These are phyloP conservation scores for Sarcomyxa edulis DNA, from an alignment of 768 basidiomycete genomes.

Conservation along the genomic window DNA sequence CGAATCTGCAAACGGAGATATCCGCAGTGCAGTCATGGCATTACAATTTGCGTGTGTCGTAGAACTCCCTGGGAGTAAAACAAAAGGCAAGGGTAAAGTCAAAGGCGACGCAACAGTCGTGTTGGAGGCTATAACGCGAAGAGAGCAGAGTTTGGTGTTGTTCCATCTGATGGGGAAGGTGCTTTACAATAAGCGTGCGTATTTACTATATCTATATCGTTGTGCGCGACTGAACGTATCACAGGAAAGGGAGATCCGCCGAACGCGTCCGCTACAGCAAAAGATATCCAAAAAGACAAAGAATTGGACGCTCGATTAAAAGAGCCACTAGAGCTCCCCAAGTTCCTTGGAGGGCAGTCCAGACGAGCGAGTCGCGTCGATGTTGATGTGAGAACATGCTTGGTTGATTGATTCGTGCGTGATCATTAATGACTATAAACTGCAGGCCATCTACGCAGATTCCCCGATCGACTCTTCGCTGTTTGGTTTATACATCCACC, in stretches of 20 bases:
- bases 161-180: conserved; percentile 95
- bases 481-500: conserved; percentile 87
- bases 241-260: conserved; percentile 75
- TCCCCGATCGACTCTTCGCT: conserved; percentile 90
- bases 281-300: conserved; percentile 58
- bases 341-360: conserved; percentile 53
- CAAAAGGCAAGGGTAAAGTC: conserved; percentile 28
- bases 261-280: conserved; percentile 46
- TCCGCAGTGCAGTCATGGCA: conserved; percentile 89
- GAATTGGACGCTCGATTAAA: conserved; percentile 49
- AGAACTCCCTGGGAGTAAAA: conserved; percentile 24
- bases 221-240: conserved; percentile 4
- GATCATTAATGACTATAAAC: background rate
- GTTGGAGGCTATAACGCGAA: conserved; percentile 70
- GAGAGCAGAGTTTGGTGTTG: conserved; percentile 82
- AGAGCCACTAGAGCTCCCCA: conserved; percentile 53
- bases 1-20: conserved; percentile 82
- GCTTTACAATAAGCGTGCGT: conserved; percentile 89
- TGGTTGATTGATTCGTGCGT: background rate
- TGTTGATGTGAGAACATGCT: conserved; percentile 56
- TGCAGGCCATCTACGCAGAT: conserved; percentile 71
- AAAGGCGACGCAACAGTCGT: conserved; percentile 26
- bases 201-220: background rate
- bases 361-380: conserved; percentile 71
- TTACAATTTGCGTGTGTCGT: conserved; percentile 78